These are phyloP conservation scores for Metschnikowia santaceciliae DNA, from an alignment of 805 yeast species.

Conservation along the genomic window DNA sequence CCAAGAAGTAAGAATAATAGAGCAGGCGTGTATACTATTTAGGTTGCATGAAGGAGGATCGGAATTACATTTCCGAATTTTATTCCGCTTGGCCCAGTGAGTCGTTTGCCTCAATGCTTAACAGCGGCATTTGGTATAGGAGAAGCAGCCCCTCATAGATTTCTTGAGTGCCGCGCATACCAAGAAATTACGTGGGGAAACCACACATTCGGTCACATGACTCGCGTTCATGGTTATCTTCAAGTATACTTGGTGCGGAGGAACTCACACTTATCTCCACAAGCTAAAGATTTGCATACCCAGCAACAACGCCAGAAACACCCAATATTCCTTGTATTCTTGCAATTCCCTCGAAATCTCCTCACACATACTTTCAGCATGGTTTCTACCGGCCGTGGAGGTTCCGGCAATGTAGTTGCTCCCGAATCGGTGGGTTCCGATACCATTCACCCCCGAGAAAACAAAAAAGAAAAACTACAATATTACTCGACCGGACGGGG, in stretches of 20 bases:
- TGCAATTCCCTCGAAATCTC: too few species aligned
- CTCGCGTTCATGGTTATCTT: conserved; percentile 1
- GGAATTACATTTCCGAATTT: background rate
- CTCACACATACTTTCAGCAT: background rate
- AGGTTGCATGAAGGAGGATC: background rate
- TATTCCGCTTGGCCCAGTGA: background rate
- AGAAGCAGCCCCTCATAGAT: background rate
- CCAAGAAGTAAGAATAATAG: background rate
- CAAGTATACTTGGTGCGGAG: background rate
- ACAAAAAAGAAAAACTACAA: conserved; percentile 27
- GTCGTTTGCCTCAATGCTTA: background rate
- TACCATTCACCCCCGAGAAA: conserved; percentile 4
- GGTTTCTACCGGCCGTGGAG: conserved; percentile 37
- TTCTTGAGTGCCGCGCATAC: conserved; percentile 2
- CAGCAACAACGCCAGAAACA: background rate
- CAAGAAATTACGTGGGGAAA: conserved; percentile 3
- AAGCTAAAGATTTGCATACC: background rate
- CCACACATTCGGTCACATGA: conserved; percentile 2
- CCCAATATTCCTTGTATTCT: background rate
- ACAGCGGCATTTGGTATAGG: background rate
- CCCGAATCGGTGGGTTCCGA: conserved; percentile 10
- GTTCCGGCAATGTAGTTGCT: conserved; percentile 33
- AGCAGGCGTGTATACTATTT: background rate
- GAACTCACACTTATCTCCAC: background rate
- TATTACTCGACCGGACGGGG: conserved; percentile 73